Conservation (phyloP, 306 rosid genomes). For the Sophora flavescens region DNA sequence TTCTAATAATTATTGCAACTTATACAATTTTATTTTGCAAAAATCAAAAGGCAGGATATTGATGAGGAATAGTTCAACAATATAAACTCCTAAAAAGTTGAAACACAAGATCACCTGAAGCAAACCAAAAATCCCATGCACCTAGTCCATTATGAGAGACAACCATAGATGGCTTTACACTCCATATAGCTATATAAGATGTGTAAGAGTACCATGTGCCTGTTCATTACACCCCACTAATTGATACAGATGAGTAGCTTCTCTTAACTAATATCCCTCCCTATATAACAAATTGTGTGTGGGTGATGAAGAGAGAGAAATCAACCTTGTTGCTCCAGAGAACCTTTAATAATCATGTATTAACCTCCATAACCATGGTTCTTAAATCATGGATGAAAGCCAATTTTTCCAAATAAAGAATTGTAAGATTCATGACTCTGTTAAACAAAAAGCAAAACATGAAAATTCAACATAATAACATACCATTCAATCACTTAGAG, state of each 20-base stretch:
- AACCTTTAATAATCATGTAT: conserved; percentile 5
- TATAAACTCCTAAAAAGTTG: too few relatives aligned
- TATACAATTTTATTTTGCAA: not conserved
- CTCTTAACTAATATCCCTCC: too few relatives aligned
- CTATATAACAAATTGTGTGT: too few relatives aligned
- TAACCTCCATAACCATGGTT: not conserved
- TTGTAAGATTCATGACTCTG: not conserved
- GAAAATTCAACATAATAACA: not conserved
- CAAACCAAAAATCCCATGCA: too few relatives aligned
- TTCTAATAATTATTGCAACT: not conserved
- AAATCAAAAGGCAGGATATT: not conserved
- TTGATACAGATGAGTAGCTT: too few relatives aligned
- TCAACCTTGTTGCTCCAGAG: not conserved
- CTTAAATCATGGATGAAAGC: not conserved
- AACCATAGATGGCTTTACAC: too few relatives aligned
- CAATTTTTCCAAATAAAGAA: not conserved
- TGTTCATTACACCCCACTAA: too few relatives aligned
- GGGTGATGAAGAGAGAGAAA: not conserved
- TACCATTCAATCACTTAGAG: not conserved
- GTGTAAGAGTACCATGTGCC: too few relatives aligned
- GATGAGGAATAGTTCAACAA: too few relatives aligned
- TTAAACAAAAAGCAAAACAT: not conserved
- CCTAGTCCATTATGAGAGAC: too few relatives aligned
- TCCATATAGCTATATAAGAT: too few relatives aligned
- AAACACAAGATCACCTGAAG: too few relatives aligned